Conservation (phyloP, 177 flowering plant genomes). For the Vitis hybrid region DNA sequence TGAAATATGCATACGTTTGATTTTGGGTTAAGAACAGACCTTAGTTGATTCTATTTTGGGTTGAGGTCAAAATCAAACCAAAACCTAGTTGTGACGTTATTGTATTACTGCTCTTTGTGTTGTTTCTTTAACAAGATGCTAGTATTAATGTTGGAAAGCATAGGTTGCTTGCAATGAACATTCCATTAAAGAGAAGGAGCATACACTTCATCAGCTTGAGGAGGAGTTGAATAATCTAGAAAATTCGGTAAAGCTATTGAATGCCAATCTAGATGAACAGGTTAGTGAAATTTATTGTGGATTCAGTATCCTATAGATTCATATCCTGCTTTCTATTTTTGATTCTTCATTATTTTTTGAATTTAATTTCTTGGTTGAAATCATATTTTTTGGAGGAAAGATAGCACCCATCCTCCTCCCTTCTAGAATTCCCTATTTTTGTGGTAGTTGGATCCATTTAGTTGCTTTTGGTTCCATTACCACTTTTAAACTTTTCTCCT, state of each 20-base stretch:
- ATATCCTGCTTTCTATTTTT: background rate
- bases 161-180: slow-evolving; percentile 4
- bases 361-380: background rate
- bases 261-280: slow-evolving; percentile 23
- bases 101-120: too few relatives aligned
- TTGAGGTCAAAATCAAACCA: too few relatives aligned
- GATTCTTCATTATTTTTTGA: background rate
- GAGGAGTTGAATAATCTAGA: slow-evolving; percentile 17
- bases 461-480: background rate
- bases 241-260: slow-evolving; percentile 17
- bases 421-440: background rate
- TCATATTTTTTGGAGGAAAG: too few relatives aligned
- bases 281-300: slow-evolving; percentile 11
- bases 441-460: background rate
- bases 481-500: background rate
- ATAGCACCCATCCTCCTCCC: too few relatives aligned
- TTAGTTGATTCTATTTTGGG: too few relatives aligned
- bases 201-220: slow-evolving; percentile 17
- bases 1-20: too few relatives aligned
- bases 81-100: too few relatives aligned
- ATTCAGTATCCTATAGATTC: background rate
- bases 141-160: too few relatives aligned
- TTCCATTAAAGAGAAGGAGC: slow-evolving; percentile 14
- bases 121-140: too few relatives aligned
- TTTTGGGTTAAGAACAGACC: too few relatives aligned